Percentiles rank a stretch among this genome's conserved stretches.
These are phyloP conservation scores for Logfia minima DNA, from an alignment of 129 eudicot genomes.

Conservation along the genomic window DNA sequence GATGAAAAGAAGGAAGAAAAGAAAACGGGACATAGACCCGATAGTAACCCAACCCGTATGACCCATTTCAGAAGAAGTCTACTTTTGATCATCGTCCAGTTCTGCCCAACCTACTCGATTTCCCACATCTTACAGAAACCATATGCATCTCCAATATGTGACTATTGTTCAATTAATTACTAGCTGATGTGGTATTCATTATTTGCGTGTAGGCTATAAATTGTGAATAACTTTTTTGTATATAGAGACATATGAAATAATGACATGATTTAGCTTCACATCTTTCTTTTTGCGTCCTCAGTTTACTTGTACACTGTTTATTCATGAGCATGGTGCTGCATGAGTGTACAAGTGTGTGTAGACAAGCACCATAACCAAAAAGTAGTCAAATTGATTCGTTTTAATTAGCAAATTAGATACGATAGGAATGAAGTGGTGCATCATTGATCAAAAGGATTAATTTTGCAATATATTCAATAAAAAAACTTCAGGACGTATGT, in stretches of 20 bases:
- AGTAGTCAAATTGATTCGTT: constrained; percentile 18
- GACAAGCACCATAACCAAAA: constrained; percentile 34
- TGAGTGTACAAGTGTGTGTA: constrained; percentile 26
- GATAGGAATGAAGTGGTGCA: constrained; percentile 14
- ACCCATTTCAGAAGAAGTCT: constrained; percentile 12
- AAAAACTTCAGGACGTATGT: constrained; percentile 26
- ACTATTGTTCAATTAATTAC: not conserved
- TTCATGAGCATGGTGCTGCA: constrained; percentile 2
- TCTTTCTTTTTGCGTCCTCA: not conserved
- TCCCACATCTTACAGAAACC: constrained; percentile 18
- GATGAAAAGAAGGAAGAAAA: not conserved
- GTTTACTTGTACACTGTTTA: not conserved
- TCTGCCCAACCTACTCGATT: constrained; percentile 14
- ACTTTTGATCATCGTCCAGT: constrained; percentile 19
- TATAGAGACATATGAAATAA: not conserved
- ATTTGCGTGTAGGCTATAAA: not conserved
- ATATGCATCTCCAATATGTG: not conserved
- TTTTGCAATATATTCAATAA: constrained; percentile 26
- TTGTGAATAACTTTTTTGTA: not conserved
- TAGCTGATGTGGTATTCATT: not conserved
- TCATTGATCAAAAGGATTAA: constrained; percentile 12
- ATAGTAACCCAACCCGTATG: constrained; percentile 20
- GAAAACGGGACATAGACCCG: not conserved
- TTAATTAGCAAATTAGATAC: constrained; percentile 18
- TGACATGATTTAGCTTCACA: constrained; percentile 2